phyloP scores from a whole-genome alignment of 306 rosid species.

The Pterocarpus macrocarpus region DNA sequence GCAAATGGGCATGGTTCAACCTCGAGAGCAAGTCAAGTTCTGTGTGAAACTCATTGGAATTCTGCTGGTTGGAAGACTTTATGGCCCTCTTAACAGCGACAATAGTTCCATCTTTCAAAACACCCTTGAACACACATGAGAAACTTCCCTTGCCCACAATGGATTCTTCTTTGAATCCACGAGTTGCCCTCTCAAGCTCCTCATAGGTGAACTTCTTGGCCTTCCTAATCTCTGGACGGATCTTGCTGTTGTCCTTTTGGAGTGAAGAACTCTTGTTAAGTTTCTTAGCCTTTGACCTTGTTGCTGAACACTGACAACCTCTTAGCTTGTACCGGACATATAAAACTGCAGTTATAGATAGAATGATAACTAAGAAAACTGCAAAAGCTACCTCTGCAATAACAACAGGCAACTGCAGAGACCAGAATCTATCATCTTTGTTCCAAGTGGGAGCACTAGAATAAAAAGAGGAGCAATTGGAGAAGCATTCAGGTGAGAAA shows the following conservation, averaged over 20 bases:
- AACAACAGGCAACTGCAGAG: conserved; percentile 67
- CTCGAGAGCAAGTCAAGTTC: conserved; percentile 90
- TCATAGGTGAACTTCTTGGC: conserved; percentile 80
- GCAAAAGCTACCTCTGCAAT: conserved; percentile 77
- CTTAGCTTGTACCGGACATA: conserved; percentile 77
- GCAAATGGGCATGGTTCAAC: conserved; percentile 89
- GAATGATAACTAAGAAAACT: conserved; percentile 66
- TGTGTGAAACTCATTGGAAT: conserved; percentile 85
- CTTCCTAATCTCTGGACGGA: conserved; percentile 79
- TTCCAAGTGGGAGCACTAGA: conserved; percentile 45
- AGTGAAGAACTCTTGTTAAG: conserved; percentile 51
- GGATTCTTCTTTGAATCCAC: conserved; percentile 78
- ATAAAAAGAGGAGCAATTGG: conserved; percentile 67
- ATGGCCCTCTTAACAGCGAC: conserved; percentile 90
- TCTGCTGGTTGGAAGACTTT: conserved; percentile 78
- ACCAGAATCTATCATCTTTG: conserved; percentile 70
- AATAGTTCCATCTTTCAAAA: conserved; percentile 79
- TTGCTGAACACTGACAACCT: conserved; percentile 64
- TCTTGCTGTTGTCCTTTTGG: conserved; percentile 66
- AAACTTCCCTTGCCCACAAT: conserved; percentile 94
- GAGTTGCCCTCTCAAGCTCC: conserved; percentile 81
- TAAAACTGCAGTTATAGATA: conserved; percentile 69
- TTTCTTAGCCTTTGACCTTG: conserved; percentile 57
- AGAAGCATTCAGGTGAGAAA: conserved; percentile 40
- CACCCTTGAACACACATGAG: conserved; percentile 84